Conservation (phyloP, 768 basidiomycete species). For the Astraeus odoratus region DNA sequence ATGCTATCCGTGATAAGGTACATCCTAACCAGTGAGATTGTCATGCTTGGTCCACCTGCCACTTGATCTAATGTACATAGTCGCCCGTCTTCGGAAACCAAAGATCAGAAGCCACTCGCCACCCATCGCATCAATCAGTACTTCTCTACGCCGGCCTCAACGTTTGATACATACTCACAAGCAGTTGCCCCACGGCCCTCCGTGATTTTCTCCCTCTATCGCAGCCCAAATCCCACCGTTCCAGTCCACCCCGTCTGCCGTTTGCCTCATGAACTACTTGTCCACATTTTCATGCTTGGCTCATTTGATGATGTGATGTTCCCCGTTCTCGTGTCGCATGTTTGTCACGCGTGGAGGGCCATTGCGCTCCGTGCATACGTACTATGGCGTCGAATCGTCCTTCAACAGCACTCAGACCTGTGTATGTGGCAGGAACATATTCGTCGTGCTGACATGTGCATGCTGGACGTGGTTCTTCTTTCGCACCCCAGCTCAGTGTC, state of each 20-base stretch:
- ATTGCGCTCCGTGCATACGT: slow-evolving; percentile 53
- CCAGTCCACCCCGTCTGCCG: slow-evolving; percentile 44
- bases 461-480: slow-evolving; percentile 54
- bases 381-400: slow-evolving; percentile 57
- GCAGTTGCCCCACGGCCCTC: slow-evolving; percentile 19
- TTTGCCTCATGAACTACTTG: slow-evolving; percentile 59
- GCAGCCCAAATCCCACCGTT: slow-evolving; percentile 13
- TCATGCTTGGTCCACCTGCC: not conserved
- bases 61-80: slow-evolving; percentile 5
- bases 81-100: slow-evolving; percentile 14
- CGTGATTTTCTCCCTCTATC: slow-evolving; percentile 22
- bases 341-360: slow-evolving; percentile 58
- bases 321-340: slow-evolving; percentile 59
- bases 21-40: slow-evolving; percentile 24
- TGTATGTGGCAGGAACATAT: slow-evolving; percentile 61
- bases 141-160: slow-evolving; percentile 10
- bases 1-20: slow-evolving; percentile 39
- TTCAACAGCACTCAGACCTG: slow-evolving; percentile 35
- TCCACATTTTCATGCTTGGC: slow-evolving; percentile 57
- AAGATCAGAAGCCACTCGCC: slow-evolving; percentile 14
- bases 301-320: slow-evolving; percentile 50
- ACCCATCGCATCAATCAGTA: slow-evolving; percentile 17
- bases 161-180: slow-evolving; percentile 11
- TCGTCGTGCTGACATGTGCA: slow-evolving; percentile 49
- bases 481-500: slow-evolving; percentile 23